Evolutionary conservation across 345 rosid genomes (phyloP).

Genomic region (Citrus glauca): DNA sequence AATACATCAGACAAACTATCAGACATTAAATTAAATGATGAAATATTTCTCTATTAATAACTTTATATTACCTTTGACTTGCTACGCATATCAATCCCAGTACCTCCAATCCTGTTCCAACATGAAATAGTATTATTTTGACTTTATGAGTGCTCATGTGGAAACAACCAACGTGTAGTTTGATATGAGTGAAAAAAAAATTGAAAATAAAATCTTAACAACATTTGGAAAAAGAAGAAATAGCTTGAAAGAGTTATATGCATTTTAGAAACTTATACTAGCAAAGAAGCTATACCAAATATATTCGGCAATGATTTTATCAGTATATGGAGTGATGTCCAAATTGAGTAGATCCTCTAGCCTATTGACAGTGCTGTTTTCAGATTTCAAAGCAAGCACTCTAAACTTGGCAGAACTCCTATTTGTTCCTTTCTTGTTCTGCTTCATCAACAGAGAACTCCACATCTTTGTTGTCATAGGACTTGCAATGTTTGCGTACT

Average conservation of each 20-base stretch:
- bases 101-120: slow-evolving; percentile 85
- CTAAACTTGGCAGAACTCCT: slow-evolving; percentile 48
- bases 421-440: slow-evolving; percentile 49
- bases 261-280: neutral
- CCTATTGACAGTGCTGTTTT: slow-evolving; percentile 64
- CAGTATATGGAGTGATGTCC: slow-evolving; percentile 80
- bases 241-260: neutral
- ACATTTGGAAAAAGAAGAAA: neutral
- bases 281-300: slow-evolving; percentile 58
- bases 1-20: slow-evolving; percentile 11
- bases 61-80: slow-evolving; percentile 73
- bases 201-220: neutral
- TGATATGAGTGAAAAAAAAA: neutral
- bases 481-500: slow-evolving; percentile 39
- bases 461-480: slow-evolving; percentile 56
- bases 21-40: neutral
- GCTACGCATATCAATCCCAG: slow-evolving; percentile 85
- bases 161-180: neutral
- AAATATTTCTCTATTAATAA: neutral
- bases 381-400: slow-evolving; percentile 66
- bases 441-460: slow-evolving; percentile 64
- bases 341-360: slow-evolving; percentile 68
- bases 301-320: slow-evolving; percentile 89
- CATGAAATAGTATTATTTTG: neutral
- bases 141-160: neutral